Conservation (phyloP, 225 moss, liverwort and hornwort species). For the Pleurozium schreberi region DNA sequence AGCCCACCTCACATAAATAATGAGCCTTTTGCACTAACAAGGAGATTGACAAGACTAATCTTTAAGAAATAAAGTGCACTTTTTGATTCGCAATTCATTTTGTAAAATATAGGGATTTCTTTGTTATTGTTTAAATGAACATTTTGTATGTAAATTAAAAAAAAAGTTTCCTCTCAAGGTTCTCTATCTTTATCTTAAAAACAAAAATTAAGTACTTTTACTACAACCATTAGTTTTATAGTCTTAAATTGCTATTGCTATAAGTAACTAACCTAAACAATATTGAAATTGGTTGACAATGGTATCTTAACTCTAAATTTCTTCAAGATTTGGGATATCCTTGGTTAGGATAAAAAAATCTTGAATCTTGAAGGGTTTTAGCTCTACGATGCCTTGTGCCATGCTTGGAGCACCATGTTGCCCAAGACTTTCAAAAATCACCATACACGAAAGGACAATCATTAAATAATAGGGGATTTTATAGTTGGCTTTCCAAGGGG, state of each 20-base stretch:
- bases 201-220: background rate
- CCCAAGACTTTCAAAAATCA: accelerated
- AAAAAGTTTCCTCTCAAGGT: too few species aligned
- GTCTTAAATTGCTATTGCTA: background rate
- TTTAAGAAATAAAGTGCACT: background rate
- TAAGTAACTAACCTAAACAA: background rate
- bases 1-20: background rate
- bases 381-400: background rate
- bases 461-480: background rate
- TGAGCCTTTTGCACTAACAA: background rate
- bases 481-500: background rate
- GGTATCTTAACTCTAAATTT: background rate
- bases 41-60: background rate
- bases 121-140: background rate
- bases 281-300: too few species aligned
- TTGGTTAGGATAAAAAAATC: background rate
- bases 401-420: accelerated
- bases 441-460: accelerated
- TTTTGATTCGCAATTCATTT: background rate
- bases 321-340: background rate
- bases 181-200: background rate
- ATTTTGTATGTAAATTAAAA: background rate
- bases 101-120: background rate
- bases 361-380: background rate
- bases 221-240: too few species aligned